Evolutionary conservation across 345 rosid species (phyloP).

Genomic region (Eucalyptus pauciflora): DNA sequence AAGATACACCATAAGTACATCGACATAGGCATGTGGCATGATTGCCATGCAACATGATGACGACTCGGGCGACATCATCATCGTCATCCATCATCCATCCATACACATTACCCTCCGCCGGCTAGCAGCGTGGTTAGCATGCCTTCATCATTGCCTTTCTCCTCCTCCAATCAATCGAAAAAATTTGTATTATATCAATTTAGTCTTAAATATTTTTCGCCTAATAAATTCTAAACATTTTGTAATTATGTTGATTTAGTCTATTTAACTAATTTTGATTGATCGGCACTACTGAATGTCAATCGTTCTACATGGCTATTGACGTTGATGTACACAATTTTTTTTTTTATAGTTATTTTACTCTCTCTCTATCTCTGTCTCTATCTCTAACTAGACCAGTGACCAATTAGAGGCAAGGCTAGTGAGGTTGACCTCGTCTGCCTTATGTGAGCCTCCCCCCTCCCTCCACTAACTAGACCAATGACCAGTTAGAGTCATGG

Average conservation of each 20-base stretch:
- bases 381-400: rapidly evolving
- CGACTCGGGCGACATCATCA: background rate
- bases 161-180: background rate
- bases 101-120: background rate
- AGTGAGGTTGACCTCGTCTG: rapidly evolving
- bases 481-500: too few species aligned
- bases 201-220: too few species aligned
- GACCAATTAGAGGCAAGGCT: too few species aligned
- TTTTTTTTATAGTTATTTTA: too few species aligned
- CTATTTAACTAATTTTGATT: too few species aligned
- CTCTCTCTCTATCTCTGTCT: too few species aligned
- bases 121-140: background rate
- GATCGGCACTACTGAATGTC: rapidly evolving
- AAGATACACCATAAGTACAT: background rate
- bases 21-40: background rate
- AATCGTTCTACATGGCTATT: too few species aligned
- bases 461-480: too few species aligned
- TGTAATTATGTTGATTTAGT: rapidly evolving
- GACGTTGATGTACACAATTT: rapidly evolving
- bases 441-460: too few species aligned
- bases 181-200: too few species aligned
- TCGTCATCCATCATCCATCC: background rate
- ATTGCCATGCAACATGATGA: background rate
- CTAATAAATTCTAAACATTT: too few species aligned
- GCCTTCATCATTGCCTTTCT: background rate